Conservation (phyloP, 768 basidiomycete species). For the Trametes punicea region DNA sequence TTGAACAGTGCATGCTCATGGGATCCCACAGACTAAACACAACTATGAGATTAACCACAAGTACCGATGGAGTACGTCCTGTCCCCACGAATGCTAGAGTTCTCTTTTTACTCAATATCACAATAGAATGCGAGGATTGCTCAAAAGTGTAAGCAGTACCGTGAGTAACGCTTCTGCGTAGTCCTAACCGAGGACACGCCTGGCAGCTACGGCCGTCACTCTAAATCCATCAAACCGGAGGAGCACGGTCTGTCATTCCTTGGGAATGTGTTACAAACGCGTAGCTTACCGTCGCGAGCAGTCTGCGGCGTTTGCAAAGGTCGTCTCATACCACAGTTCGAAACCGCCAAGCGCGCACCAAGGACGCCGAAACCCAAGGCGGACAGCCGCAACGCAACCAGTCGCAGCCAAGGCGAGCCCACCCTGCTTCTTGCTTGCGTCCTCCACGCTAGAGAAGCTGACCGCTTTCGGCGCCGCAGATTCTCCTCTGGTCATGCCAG, state of each 20-base stretch:
- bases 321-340: conserved; percentile 55
- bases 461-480: background rate
- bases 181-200: background rate
- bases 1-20: background rate
- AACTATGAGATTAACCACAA: conserved; percentile 73
- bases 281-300: conserved; percentile 26
- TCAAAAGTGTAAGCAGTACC: conserved; percentile 48
- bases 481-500: conserved; percentile 17
- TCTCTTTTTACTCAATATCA: background rate
- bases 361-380: conserved; percentile 33
- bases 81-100: no score
- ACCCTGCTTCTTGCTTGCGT: background rate
- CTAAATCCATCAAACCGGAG: conserved; percentile 66
- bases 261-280: background rate
- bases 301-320: conserved; percentile 72
- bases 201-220: conserved; percentile 67
- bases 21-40: conserved; percentile 56
- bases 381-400: conserved; percentile 20
- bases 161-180: background rate
- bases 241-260: conserved; percentile 51
- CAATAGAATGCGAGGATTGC: conserved; percentile 61
- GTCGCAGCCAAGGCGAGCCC: conserved; percentile 15
- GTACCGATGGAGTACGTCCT: conserved; percentile 72
- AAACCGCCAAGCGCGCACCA: conserved; percentile 29
- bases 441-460: background rate